phyloP scores from a whole-genome alignment of 2,329 filamentous ascomycete genomes.

The Paecilomyces niveus region DNA sequence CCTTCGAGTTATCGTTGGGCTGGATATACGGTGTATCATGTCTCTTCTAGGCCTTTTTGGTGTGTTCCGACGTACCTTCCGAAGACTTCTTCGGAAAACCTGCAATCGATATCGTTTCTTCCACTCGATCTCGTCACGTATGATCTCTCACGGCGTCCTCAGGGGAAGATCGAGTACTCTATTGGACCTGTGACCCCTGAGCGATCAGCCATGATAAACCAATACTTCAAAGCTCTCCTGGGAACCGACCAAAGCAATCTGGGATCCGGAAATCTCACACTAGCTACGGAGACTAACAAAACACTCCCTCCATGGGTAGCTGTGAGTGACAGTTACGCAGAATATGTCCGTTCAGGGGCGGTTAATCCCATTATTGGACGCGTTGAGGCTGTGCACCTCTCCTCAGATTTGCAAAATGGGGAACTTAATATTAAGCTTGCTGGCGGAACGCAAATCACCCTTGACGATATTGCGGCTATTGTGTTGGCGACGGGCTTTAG shows the following conservation, averaged over 20 bases:
- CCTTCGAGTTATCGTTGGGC: conserved; percentile 40
- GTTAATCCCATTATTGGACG: conserved; percentile 47
- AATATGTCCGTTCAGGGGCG: conserved; percentile 62
- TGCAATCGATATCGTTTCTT: conserved; percentile 51
- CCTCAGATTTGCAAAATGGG: conserved; percentile 1
- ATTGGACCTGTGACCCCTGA: conserved; percentile 59
- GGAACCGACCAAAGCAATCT: conserved; percentile 40
- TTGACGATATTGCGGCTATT: conserved; percentile 58
- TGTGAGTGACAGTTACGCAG: conserved; percentile 64
- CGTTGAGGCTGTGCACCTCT: conserved; percentile 10
- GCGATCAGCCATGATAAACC: conserved; percentile 49
- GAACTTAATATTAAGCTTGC: conserved; percentile 30
- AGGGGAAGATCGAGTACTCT: conserved; percentile 51
- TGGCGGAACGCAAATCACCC: conserved; percentile 29
- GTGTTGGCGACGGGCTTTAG: conserved; percentile 72
- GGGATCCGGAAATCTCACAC: conserved; percentile 26
- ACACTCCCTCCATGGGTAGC: conserved; percentile 58
- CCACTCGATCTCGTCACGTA: conserved; percentile 68
- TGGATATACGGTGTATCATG: conserved; percentile 52
- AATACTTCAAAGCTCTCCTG: conserved; percentile 36
- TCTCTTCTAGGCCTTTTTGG: conserved; percentile 65
- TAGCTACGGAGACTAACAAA: conserved; percentile 33
- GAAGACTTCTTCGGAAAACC: conserved; percentile 31
- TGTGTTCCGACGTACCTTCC: conserved; percentile 53
- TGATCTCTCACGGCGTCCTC: conserved; percentile 57